Evolutionary conservation across 177 flowering plant genomes (phyloP).

Genomic region (Vitis hybrid): DNA sequence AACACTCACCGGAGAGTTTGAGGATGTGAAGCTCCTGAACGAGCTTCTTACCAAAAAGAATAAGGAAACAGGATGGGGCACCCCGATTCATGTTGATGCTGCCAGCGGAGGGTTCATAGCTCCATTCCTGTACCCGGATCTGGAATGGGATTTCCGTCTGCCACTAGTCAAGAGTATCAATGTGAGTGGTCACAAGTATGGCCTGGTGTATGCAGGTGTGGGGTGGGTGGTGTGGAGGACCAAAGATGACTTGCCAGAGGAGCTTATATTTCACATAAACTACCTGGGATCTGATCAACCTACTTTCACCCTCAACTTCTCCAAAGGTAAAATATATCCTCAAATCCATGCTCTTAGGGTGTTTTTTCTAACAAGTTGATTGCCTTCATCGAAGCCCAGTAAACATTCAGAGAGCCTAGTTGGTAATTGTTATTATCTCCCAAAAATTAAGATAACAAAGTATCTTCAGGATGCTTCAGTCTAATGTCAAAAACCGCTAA

Average conservation of each 20-base stretch:
- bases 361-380: too few species aligned
- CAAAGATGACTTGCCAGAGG: slow-evolving; percentile 66
- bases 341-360: background rate
- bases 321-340: slow-evolving; percentile 47
- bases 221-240: slow-evolving; percentile 74
- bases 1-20: slow-evolving; percentile 69
- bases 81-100: slow-evolving; percentile 77
- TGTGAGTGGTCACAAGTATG: slow-evolving; percentile 78
- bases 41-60: slow-evolving; percentile 59
- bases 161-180: slow-evolving; percentile 80
- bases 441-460: background rate
- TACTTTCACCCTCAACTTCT: slow-evolving; percentile 77
- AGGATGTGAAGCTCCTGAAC: slow-evolving; percentile 61
- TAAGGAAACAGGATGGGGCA: slow-evolving; percentile 60
- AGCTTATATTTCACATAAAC: slow-evolving; percentile 71
- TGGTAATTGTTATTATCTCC: background rate
- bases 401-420: too few species aligned
- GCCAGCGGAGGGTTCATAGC: slow-evolving; percentile 69
- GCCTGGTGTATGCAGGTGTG: slow-evolving; percentile 69
- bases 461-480: too few species aligned
- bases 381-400: too few species aligned
- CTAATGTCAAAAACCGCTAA: too few species aligned
- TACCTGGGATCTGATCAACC: slow-evolving; percentile 79
- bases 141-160: slow-evolving; percentile 69
- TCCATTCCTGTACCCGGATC: slow-evolving; percentile 54